A percentile compares a stretch with the other conserved stretches of the same genome.
phyloP scores from a whole-genome alignment of 169 alveolate genomes.

The Plasmodium knowlesi region DNA sequence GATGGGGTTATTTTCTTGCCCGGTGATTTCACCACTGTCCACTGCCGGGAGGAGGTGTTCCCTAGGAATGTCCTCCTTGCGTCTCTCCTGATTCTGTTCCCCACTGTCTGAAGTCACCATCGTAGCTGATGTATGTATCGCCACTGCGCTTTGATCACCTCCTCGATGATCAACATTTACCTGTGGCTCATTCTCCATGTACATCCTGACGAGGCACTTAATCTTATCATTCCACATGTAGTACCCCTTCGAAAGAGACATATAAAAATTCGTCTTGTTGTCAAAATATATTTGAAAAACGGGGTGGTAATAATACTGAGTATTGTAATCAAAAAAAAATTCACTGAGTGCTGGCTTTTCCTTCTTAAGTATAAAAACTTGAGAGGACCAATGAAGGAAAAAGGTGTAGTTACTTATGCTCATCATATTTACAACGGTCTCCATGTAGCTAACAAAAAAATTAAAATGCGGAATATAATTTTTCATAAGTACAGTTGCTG shows the following conservation, averaged over 20 bases:
- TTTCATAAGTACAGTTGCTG: slow-evolving; percentile 14
- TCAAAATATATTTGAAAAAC: slow-evolving; percentile 79
- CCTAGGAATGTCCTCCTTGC: not conserved
- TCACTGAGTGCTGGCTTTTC: slow-evolving; percentile 51
- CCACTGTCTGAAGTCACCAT: not conserved
- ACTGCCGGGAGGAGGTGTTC: not conserved
- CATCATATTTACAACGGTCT: slow-evolving; percentile 5
- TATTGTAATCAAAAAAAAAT: slow-evolving; percentile 60
- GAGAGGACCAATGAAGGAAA: slow-evolving; percentile 56
- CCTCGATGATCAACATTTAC: not conserved
- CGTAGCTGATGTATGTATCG: not conserved
- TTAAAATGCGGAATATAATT: slow-evolving; percentile 55
- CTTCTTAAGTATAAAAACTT: slow-evolving; percentile 48
- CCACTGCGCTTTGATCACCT: not conserved
- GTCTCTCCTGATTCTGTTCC: not conserved
- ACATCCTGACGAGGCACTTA: slow-evolving; percentile 58
- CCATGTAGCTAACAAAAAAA: slow-evolving; percentile 63
- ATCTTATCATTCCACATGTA: slow-evolving; percentile 78
- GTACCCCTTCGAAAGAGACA: slow-evolving; percentile 80
- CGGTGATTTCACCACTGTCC: not conserved
- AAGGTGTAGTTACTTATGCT: slow-evolving; percentile 20
- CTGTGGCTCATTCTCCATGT: slow-evolving; percentile 29
- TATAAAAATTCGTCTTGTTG: slow-evolving; percentile 81
- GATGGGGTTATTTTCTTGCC: not conserved
- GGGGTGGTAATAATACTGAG: slow-evolving; percentile 65